Percentiles rank a stretch among this genome's conserved stretches.
These are phyloP conservation scores for Poteriospumella lacustris DNA, from an alignment of 108 stramenopile species.

Conservation along the genomic window DNA sequence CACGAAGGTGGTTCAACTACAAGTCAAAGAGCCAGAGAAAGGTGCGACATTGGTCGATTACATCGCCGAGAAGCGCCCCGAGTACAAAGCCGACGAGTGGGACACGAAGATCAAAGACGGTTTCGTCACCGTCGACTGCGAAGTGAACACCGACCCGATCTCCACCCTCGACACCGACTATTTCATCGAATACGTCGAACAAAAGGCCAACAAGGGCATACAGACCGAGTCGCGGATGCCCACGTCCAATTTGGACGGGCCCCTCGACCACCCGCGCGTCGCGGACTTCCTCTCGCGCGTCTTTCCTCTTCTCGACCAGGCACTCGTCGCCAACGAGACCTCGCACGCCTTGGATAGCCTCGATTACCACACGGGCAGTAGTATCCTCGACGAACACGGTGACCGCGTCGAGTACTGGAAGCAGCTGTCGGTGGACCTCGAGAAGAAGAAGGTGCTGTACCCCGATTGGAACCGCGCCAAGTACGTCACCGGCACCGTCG, in stretches of 20 bases:
- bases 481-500: background rate
- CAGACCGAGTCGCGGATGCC: background rate
- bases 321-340: no score
- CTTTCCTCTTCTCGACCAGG: no score
- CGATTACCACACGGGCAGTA: no score
- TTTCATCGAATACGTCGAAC: slow-evolving; percentile 15
- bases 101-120: background rate
- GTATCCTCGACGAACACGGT: no score
- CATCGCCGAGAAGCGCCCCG: background rate
- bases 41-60: background rate
- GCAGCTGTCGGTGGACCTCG: slow-evolving; percentile 2
- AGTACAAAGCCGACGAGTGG: background rate
- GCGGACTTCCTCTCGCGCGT: no score
- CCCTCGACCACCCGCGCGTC: no score
- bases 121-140: slow-evolving; percentile 5
- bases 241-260: no score
- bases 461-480: slow-evolving; percentile 4
- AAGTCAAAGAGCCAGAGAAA: background rate
- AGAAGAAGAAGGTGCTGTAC: slow-evolving; percentile 14
- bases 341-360: no score
- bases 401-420: background rate
- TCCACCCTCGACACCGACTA: background rate
- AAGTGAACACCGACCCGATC: background rate
- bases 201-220: background rate
- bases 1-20: background rate